Conservation (phyloP, 73 alveolate genomes). For the Tetrahymena borealis region DNA sequence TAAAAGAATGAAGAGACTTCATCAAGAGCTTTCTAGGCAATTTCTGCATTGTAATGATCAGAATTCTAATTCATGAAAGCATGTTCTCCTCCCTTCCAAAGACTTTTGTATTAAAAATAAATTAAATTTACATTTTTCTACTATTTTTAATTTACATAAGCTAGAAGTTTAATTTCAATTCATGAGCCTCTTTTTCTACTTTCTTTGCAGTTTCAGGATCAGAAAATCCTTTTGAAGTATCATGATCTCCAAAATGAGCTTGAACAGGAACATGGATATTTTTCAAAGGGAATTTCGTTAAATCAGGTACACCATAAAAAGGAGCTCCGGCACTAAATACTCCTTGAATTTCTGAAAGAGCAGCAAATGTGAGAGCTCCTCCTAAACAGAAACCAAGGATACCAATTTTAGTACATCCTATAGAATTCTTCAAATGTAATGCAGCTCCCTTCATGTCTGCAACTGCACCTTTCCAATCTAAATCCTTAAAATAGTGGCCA, state of each 20-base stretch:
- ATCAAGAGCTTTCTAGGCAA: background rate
- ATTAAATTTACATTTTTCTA: background rate
- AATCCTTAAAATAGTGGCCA: constrained; percentile 21
- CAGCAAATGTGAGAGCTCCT: constrained; percentile 8
- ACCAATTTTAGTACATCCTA: constrained; percentile 5
- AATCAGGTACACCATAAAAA: constrained; percentile 27
- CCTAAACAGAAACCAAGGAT: constrained; percentile 10
- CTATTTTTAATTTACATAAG: background rate
- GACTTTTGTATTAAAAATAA: background rate
- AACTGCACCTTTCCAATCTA: constrained; percentile 44
- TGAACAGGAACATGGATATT: background rate
- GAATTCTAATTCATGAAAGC: background rate
- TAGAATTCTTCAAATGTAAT: background rate
- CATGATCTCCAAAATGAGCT: constrained; percentile 12
- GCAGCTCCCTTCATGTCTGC: constrained; percentile 41
- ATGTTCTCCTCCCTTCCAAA: background rate
- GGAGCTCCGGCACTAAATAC: constrained; percentile 15
- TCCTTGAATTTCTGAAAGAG: background rate
- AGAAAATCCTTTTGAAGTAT: constrained; percentile 32
- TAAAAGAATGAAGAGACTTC: background rate
- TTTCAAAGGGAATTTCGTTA: background rate
- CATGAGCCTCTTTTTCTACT: constrained; percentile 18
- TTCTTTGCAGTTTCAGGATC: constrained; percentile 29
- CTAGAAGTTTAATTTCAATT: background rate
- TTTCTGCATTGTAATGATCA: background rate